Evolutionary conservation across 2,329 filamentous ascomycete species (phyloP).

Genomic region (Ascochyta viciae-villosae): DNA sequence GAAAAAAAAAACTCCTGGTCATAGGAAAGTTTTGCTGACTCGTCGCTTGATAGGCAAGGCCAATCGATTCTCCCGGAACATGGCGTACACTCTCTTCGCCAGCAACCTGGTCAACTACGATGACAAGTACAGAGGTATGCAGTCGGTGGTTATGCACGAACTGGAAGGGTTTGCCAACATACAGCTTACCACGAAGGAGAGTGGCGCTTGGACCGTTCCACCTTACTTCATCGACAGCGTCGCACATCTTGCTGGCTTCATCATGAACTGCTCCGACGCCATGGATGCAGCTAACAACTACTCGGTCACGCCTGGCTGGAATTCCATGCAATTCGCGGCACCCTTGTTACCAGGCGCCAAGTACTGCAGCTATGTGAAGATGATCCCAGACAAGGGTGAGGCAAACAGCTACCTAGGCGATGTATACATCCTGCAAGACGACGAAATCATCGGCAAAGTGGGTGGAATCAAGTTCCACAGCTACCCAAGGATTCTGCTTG

Average conservation of each 20-base stretch:
- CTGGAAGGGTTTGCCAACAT: not conserved
- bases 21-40: no score
- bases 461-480: not conserved
- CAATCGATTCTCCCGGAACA: not conserved
- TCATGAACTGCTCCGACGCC: constrained; percentile 29
- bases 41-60: no score
- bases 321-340: not conserved
- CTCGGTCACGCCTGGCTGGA: not conserved
- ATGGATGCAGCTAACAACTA: constrained; percentile 11
- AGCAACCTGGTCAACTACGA: not conserved
- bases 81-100: not conserved
- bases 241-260: constrained; percentile 33
- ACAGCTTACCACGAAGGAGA: not conserved
- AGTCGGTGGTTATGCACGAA: not conserved
- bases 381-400: not conserved
- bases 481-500: not conserved
- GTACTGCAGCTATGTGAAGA: not conserved
- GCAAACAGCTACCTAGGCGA: not conserved
- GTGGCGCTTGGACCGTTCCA: constrained; percentile 11
- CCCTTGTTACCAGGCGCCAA: not conserved
- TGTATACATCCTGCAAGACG: not conserved
- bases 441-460: not conserved
- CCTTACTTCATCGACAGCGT: constrained; percentile 37
- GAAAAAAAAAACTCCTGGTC: no score
- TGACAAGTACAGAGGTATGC: not conserved